Evolutionary conservation across 768 basidiomycete species (phyloP), one percentile per base, ranked within the genome.

Genomic region (Obba rivulosa): DNA sequence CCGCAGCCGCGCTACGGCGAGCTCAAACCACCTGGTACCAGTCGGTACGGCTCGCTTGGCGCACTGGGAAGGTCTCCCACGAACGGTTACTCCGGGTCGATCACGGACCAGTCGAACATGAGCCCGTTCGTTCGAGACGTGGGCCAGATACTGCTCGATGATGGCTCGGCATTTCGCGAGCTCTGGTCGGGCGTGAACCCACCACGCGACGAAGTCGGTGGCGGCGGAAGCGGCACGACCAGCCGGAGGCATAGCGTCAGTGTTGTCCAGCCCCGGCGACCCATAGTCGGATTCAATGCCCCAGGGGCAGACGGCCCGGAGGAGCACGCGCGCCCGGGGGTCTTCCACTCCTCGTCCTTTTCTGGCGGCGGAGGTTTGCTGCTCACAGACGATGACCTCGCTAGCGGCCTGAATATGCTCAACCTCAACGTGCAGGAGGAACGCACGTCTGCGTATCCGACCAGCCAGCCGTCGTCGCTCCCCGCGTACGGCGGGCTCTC

Each of bases 71-170:
- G 75, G 62, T 82, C 79, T 22, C 74, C 80, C 42, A 75, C 70
- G 62, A 75, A 76, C 68, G 72, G 76, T 54, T 68, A 70, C 52
- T 64, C 70, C 53, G 77, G 77, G 58, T 77, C 75, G 40, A 56
- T 62, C 48, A 65, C 65, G 20, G 76, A 90, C 65, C 66, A 79
- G 36, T 85, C 87, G 24, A 92, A 91, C 62, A 86, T 88, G 78
- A 83, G 80, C 54, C 90, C 89, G 0, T 92, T 92, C 62, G 79
- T 87, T n/a, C 72, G 89, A 20, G 87, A 92, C 62, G 85, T 92
- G 16, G 81, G 79, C 5, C 81, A 85, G 65, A 87, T 91, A 48
- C 65, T 90, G 31, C 65, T 83, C 42, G 86, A 89, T 58, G 87
- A 90, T 48, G 80, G 79, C 3, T 77, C 81, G 0, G 81, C 81